Percentiles rank a stretch among this genome's conserved stretches.
phyloP scores from a whole-genome alignment of 805 yeast species.

The Kuraishia capsulata region DNA sequence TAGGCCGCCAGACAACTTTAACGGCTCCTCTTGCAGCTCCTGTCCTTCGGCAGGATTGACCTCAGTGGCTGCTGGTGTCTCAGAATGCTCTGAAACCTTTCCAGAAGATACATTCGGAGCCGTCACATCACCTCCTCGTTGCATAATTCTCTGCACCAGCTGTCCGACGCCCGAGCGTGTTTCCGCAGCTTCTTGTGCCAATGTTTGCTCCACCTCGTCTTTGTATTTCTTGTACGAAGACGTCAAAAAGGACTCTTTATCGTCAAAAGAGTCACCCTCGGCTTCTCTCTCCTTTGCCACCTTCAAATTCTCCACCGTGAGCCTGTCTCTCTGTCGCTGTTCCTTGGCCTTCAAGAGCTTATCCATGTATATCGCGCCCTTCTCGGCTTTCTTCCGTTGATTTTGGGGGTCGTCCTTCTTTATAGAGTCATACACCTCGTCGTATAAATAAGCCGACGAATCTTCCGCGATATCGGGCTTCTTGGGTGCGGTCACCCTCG shows the following conservation, averaged over 20 bases:
- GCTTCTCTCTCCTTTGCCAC: constrained; percentile 26
- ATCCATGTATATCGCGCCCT: constrained; percentile 26
- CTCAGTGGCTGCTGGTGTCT: no score
- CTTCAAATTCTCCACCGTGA: constrained; percentile 27
- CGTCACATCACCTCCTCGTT: background rate
- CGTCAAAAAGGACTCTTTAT: constrained; percentile 38
- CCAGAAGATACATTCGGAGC: no score
- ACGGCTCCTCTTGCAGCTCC: background rate
- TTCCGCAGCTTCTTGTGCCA: background rate
- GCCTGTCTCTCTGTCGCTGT: constrained; percentile 34
- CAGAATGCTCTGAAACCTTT: no score
- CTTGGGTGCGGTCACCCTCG: background rate
- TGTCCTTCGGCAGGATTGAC: background rate
- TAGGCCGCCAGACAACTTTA: constrained; percentile 2
- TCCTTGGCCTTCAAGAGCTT: constrained; percentile 33
- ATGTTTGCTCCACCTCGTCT: constrained; percentile 14
- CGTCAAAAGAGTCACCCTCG: constrained; percentile 28
- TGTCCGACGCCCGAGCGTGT: background rate
- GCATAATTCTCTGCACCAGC: background rate
- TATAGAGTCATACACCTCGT: constrained; percentile 37
- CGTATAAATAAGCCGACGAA: constrained; percentile 27
- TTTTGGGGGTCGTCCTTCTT: constrained; percentile 13
- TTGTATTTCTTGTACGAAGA: constrained; percentile 32
- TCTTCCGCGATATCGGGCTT: constrained; percentile 6
- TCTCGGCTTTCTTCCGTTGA: background rate